These are phyloP conservation scores for Salvia splendens DNA, from an alignment of 257 asterid genomes.

Conservation along the genomic window DNA sequence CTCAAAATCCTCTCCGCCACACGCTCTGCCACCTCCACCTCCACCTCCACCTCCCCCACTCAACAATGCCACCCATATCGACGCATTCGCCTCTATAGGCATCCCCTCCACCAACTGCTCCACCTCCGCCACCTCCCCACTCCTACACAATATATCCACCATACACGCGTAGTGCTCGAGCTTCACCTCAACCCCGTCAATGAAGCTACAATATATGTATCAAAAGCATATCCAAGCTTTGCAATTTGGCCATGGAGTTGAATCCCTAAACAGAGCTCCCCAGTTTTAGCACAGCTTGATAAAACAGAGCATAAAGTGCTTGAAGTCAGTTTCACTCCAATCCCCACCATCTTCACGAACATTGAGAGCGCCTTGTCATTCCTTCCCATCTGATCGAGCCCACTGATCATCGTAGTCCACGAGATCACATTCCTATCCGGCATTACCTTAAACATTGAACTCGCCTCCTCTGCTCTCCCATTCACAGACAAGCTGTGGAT, in stretches of 20 bases:
- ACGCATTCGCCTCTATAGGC: slow-evolving; percentile 60
- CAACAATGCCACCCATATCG: slow-evolving; percentile 71
- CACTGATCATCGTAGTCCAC: slow-evolving; percentile 80
- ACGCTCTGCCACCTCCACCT: slow-evolving; percentile 63
- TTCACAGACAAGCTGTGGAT: slow-evolving; percentile 71
- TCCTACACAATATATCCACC: slow-evolving; percentile 74
- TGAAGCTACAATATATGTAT: slow-evolving; percentile 59
- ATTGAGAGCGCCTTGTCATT: slow-evolving; percentile 57
- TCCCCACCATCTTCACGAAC: slow-evolving; percentile 54
- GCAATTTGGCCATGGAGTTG: slow-evolving; percentile 61
- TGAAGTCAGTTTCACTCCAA: slow-evolving; percentile 61
- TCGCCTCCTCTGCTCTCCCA: slow-evolving; percentile 59
- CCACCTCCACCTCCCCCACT: slow-evolving; percentile 50
- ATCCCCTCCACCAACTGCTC: slow-evolving; percentile 54
- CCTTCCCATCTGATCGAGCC: slow-evolving; percentile 74
- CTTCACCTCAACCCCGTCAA: slow-evolving; percentile 43
- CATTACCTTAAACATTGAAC: slow-evolving; percentile 56
- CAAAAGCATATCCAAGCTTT: slow-evolving; percentile 59
- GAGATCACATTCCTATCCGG: slow-evolving; percentile 66
- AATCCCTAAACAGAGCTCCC: slow-evolving; percentile 46
- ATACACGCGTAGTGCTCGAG: slow-evolving; percentile 86
- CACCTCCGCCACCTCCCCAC: slow-evolving; percentile 71
- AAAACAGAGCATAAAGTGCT: slow-evolving; percentile 62
- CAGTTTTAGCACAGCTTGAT: slow-evolving; percentile 62
- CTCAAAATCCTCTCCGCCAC: slow-evolving; percentile 51